Base-by-base conservation (phyloP, 495 filamentous ascomycete genomes). In the Aspergillus cavernicola region DNA sequence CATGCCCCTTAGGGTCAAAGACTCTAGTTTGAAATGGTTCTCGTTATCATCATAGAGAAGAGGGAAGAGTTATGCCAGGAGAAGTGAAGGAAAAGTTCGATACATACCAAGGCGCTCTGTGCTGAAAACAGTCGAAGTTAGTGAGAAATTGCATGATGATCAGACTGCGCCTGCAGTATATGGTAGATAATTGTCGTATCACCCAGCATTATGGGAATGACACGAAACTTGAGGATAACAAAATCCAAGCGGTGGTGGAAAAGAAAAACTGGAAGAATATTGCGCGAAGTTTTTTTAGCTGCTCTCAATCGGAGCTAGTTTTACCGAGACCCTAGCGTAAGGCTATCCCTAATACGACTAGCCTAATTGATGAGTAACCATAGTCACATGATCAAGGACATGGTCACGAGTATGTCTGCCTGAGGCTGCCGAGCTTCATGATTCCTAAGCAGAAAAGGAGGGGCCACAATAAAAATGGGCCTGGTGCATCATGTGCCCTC, bases 21-120 rank as follows among this genome's bases (percentile, higher is more conserved):
- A 97, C 92, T 97, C 92, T 97, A 97, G 92, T 97, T 97, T 92
- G 89, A 83, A 70, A 52, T 71, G 90, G 92, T 87, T 90, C 81
- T 84, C 79, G 76, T 76, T 84, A 77, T 86, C 85, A 87, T 87
- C 84, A 85, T 71, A 66, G 64, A 58, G 55, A 55, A 44, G 46
- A 26, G 33, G 26, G 56, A 26, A 28, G 32, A 38, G 28, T 33
- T 13, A 33, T 16, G 28, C 24, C 24, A 15, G 31, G 23, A 5
- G 23, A 54, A 7, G 11, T 33, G 31, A 3, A 33, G 11, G 33
- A 49, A 38, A 19, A 41, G 38, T 32, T 48, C 19, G 13, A 33
- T 28, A 37, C 55, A 53, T 48, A 58, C 59, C 56, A 53, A 41
- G 39, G 23, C 22, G 22, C 26, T 32, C 32, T 48, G 22, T 43